These are phyloP conservation scores for Marchantia polymorpha DNA, from an alignment of 225 moss, liverwort and hornwort species.

Conservation along the genomic window DNA sequence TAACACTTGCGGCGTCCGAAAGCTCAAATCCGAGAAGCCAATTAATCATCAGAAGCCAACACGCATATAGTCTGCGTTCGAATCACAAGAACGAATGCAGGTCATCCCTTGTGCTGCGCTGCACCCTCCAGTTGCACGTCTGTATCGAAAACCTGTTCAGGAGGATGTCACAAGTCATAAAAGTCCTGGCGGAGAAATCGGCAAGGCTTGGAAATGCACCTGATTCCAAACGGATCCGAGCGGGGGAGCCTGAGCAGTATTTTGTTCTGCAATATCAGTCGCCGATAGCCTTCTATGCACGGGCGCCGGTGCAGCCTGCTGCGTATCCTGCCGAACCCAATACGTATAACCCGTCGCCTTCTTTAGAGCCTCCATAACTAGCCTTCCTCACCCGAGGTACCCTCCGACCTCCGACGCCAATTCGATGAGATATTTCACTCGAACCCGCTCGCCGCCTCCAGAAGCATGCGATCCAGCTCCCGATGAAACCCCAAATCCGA, in stretches of 20 bases:
- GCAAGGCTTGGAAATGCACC: constrained; percentile 12
- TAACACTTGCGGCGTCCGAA: no score
- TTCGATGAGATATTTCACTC: no score
- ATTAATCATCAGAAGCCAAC: no score
- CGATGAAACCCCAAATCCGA: background rate
- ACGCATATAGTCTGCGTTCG: no score
- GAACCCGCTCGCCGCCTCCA: no score
- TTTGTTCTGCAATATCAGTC: constrained; percentile 36
- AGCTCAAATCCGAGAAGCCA: no score
- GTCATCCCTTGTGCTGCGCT: background rate
- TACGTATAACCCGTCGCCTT: constrained; percentile 64
- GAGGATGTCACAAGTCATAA: background rate
- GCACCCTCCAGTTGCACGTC: background rate
- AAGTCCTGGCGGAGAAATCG: background rate
- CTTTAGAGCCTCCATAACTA: constrained; percentile 38
- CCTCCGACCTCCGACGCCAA: background rate
- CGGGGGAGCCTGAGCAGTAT: constrained; percentile 16
- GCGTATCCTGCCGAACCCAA: constrained; percentile 64
- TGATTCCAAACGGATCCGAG: constrained; percentile 79
- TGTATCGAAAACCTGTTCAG: background rate
- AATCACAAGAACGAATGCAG: no score
- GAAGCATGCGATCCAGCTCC: background rate
- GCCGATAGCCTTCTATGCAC: constrained; percentile 57
- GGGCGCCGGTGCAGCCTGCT: constrained; percentile 57
- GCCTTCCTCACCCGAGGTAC: background rate